Base-by-base conservation (phyloP, 2,329 filamentous ascomycete species). In the Fusarium buxicola region DNA sequence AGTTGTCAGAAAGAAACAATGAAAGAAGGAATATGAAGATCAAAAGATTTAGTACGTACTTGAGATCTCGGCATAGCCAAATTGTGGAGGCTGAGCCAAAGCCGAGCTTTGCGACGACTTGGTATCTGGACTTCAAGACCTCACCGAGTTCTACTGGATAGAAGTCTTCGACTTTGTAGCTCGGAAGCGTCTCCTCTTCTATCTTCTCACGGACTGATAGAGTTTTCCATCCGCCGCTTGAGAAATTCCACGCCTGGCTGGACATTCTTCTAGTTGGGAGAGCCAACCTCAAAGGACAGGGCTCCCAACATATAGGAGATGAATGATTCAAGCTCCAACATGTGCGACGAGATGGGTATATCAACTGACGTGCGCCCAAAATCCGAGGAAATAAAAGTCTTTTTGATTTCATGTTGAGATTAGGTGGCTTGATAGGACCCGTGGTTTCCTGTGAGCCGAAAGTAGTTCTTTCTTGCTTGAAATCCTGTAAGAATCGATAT, bases 71-170 rank as follows among this genome's bases (percentile, higher is more conserved):
- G 5, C 15, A 21, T 1, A 52, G 39, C 49, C 49, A 52, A 7
- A 52, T 39, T 7, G 49, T 52, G 9, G 32, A 47, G 12, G 27
- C 24, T 5, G 32, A 18, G 6, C 50, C 50, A 21, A n/a, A 32
- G 6, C 49, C 49, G 12, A 52, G 12, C 28, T 53, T 53, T 10
- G 24, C 21, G 16, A 53, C 28, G 3, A 11, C 28, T 2, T 39
- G 31, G 13, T 46, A 47, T 18, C 40, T 21, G 2, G 40, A 31
- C 2, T n/a, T 16, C n/a, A 53, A 39, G 3, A 39, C 25, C 25
- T 53, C 15, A 8, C 34, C 50, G 4, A 47, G 13, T 5, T 5
- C 8, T 1, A 46, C 41, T 4, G 50, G 50, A 18, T 53, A 53
- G 7, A 24, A 53, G 3, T 16, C n/a, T 10, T 27, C 25, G 3